Evolutionary conservation across 768 basidiomycete genomes (phyloP), one percentile per base, ranked within the genome.

Genomic region (Coprinopsis sp.): DNA sequence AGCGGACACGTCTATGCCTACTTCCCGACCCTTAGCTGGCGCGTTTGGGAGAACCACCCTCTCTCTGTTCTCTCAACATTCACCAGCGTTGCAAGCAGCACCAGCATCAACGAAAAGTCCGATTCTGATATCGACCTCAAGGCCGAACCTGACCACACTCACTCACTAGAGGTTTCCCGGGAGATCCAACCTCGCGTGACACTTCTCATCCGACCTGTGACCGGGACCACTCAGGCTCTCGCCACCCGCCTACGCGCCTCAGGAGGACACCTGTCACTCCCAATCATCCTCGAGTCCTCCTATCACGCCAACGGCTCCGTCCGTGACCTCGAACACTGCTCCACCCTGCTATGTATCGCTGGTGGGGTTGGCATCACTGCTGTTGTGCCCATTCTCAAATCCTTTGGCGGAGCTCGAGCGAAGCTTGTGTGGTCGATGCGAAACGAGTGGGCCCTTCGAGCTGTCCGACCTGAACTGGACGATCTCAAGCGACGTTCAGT

Each of bases 21-120:
- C 37, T 50, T 50, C 42, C 49, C 49, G 0, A 50, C 49, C 2
- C 37, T 50, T 2, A 44, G 18, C 13, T 50, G 49, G 49, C 31
- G 30, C 18, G 16, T 50, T 22, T 50, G 49, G 49, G 49, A 50
- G 49, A 50, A 50, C 41, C 49, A 50, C n/a, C 49, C 49, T 2
- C 38, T 21, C 37, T 50, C 49, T 6, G 36, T 44, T 21, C n/a
- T 45, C 13, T 45, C 49, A 19, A 37, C 30, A 25, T 50, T 50
- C 29, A 27, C 27, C 2, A 28, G 16, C 3, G 37, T 25, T 16
- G 18, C 29, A 18, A 47, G 16, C 3, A 11, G 11, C 19, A 10
- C 7, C 34, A 19, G 19, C n/a, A n/a, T n/a, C 10, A 31, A 31
- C 8, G 30, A 31, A 8, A n/a, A 8, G 34, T 10, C 34, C 10